These are phyloP conservation scores for Claviceps sp. DNA, from an alignment of 2,329 filamentous ascomycete species.

Conservation along the genomic window DNA sequence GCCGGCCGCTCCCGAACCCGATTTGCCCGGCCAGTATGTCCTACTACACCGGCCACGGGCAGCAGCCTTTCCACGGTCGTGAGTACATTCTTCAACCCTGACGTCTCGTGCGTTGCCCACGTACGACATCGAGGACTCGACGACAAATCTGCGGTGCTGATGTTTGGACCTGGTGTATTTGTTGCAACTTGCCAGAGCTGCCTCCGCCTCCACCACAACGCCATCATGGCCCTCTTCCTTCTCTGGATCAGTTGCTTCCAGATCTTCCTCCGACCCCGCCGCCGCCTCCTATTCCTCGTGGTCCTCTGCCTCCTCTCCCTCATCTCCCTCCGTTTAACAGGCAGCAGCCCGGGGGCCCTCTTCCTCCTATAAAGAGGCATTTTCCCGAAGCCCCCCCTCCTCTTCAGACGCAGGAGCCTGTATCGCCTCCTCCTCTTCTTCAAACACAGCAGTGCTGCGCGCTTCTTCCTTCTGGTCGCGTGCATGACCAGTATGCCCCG, in stretches of 20 bases:
- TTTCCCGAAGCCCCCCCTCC: not conserved
- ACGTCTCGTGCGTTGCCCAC: not conserved
- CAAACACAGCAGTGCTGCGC: constrained; percentile 7
- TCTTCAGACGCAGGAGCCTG: not conserved
- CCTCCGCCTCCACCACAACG: constrained; percentile 18
- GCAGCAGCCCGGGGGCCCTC: too few relatives aligned
- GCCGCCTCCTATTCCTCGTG: constrained; percentile 5
- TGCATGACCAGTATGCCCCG: constrained; percentile 22
- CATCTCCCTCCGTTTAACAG: not conserved
- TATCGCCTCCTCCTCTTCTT: not conserved
- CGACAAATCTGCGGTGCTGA: not conserved
- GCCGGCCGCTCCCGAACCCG: not conserved
- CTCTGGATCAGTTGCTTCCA: constrained; percentile 3
- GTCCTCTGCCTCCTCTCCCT: constrained; percentile 7
- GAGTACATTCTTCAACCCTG: constrained; percentile 11
- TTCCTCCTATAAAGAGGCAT: not conserved
- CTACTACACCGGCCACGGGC: constrained; percentile 18
- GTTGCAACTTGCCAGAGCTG: constrained; percentile 13
- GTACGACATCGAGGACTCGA: not conserved
- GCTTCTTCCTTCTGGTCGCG: constrained; percentile 3
- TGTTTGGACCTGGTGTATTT: not conserved
- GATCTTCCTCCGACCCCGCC: constrained; percentile 21
- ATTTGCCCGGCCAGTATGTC: constrained; percentile 16
- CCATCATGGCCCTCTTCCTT: too few relatives aligned
- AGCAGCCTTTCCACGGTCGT: constrained; percentile 20